phyloP scores from a whole-genome alignment of 805 yeast genomes.

The Candida parachauliodes region DNA sequence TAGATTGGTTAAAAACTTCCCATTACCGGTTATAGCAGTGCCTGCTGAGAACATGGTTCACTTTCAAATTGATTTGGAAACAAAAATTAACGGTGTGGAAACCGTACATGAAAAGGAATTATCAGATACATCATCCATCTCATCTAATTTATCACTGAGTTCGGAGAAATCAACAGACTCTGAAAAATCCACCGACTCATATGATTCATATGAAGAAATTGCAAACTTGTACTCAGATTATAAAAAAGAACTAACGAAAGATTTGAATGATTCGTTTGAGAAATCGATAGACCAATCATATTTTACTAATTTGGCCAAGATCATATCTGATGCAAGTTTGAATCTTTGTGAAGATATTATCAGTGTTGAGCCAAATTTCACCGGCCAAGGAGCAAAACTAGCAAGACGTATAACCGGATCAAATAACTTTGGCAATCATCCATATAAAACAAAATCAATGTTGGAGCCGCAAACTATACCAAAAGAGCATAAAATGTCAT shows the following conservation, averaged over 20 bases:
- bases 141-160: conserved; percentile 12
- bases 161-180: too few relatives aligned
- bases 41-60: conserved; percentile 56
- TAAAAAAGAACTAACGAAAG: conserved; percentile 17
- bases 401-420: conserved; percentile 43
- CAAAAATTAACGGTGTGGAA: conserved; percentile 20
- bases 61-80: conserved; percentile 47
- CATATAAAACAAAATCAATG: conserved; percentile 41
- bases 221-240: conserved; percentile 29
- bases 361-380: conserved; percentile 35
- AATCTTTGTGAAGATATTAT: conserved; percentile 33
- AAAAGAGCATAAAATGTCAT: conserved; percentile 6
- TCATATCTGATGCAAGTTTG: conserved; percentile 33
- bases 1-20: conserved; percentile 58
- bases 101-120: conserved; percentile 1
- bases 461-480: conserved; percentile 22
- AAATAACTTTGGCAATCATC: conserved; percentile 34
- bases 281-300: conserved; percentile 22
- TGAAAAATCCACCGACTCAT: conserved; percentile 24
- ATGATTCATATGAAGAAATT: conserved; percentile 39
- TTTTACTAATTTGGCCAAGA: conserved; percentile 23
- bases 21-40: conserved; percentile 64
- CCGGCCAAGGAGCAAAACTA: conserved; percentile 39
- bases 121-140: conserved; percentile 14
- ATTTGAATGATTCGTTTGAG: conserved; percentile 13